These are phyloP conservation scores for Phytophthora podocarpi DNA, from an alignment of 352 stramenopile species.

Conservation along the genomic window DNA sequence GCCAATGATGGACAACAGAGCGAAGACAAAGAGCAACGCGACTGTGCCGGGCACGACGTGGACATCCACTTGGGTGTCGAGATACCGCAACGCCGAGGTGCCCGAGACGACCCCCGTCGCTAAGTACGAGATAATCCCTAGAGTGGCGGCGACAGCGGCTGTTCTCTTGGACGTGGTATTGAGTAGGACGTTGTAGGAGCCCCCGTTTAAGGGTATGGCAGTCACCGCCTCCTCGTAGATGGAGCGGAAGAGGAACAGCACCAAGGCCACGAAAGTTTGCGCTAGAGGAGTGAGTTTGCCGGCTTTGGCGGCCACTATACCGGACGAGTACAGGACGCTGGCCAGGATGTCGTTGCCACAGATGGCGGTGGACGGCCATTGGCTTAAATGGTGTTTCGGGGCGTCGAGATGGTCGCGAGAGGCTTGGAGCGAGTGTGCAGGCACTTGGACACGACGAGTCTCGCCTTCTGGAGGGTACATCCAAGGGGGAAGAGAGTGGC, in stretches of 20 bases:
- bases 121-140: conserved; percentile 93
- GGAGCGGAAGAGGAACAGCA: conserved; percentile 75
- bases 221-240: conserved; percentile 93
- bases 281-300: conserved; percentile 88
- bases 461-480: conserved; percentile 53
- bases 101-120: conserved; percentile 83
- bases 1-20: conserved; percentile 78
- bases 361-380: conserved; percentile 91
- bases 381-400: conserved; percentile 47
- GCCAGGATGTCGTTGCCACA: conserved; percentile 93
- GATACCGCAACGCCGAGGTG: conserved; percentile 65
- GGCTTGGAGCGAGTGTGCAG: conserved; percentile 28
- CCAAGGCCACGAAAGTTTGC: conserved; percentile 75
- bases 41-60: conserved; percentile 51
- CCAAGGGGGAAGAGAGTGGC: conserved; percentile 34
- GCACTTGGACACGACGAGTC: conserved; percentile 33
- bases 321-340: conserved; percentile 85
- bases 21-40: conserved; percentile 82
- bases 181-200: conserved; percentile 92
- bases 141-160: conserved; percentile 86
- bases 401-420: conserved; percentile 32
- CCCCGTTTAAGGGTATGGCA: conserved; percentile 91
- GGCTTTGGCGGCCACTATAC: conserved; percentile 69
- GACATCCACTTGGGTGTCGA: conserved; percentile 57
- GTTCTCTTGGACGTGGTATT: conserved; percentile 92